A percentile compares a stretch with the other conserved stretches of the same genome.
These are phyloP conservation scores for Blastobotrys terrestris DNA, from an alignment of 805 yeast species.

Conservation along the genomic window DNA sequence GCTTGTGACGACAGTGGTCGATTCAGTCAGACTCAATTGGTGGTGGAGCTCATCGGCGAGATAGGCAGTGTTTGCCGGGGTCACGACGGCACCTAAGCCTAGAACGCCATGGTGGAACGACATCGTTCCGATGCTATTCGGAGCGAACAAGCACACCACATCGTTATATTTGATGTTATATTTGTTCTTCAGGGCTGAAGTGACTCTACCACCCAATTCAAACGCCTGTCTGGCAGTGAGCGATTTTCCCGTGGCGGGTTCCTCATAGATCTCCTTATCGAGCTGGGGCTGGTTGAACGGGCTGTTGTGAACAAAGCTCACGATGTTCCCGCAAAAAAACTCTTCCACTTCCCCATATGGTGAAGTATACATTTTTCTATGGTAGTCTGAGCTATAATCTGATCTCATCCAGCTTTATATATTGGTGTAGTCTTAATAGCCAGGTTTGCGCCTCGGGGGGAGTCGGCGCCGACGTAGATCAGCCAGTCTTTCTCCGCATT, in stretches of 20 bases:
- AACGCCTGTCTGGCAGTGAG: conserved; percentile 12
- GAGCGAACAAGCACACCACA: conserved; percentile 24
- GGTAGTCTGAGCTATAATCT: no score
- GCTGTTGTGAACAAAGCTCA: conserved; percentile 11
- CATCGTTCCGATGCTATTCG: conserved; percentile 23
- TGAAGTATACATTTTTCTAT: conserved; percentile 10
- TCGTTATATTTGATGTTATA: conserved; percentile 19
- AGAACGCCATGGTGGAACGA: conserved; percentile 25
- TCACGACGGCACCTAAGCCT: conserved; percentile 23
- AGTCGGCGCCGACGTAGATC: background rate
- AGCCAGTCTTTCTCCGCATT: background rate
- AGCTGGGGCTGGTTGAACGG: conserved; percentile 11
- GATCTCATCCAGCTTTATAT: no score
- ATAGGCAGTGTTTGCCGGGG: conserved; percentile 29
- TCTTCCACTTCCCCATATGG: conserved; percentile 16
- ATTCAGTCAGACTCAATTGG: conserved; percentile 19
- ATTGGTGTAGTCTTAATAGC: no score
- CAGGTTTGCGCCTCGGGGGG: background rate
- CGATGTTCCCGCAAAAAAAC: conserved; percentile 16
- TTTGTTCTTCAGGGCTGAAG: conserved; percentile 15
- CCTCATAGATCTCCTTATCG: conserved; percentile 15
- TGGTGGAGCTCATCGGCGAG: conserved; percentile 26
- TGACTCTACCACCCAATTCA: conserved; percentile 13
- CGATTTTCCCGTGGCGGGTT: conserved; percentile 20
- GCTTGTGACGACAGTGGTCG: conserved; percentile 3